A percentile compares a stretch with the other conserved stretches of the same genome.
Conservation (phyloP, 441 rosid species). For the Mallotus repandus region DNA sequence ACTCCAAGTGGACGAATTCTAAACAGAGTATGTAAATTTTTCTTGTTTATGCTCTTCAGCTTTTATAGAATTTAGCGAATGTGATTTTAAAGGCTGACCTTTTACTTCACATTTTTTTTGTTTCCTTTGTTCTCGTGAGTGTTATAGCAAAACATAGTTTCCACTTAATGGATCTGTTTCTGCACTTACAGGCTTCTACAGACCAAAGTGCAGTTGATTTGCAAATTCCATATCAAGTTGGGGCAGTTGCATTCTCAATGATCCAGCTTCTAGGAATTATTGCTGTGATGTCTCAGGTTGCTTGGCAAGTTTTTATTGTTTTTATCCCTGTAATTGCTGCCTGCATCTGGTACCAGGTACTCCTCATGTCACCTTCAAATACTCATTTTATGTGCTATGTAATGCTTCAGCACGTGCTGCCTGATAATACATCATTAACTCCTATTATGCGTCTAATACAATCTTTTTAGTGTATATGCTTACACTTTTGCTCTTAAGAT, state of each 20-base stretch:
- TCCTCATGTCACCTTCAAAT: too few species aligned
- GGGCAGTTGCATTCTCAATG: slow-evolving; percentile 43
- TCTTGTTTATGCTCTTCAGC: background rate
- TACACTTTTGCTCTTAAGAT: too few species aligned
- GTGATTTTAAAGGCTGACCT: background rate
- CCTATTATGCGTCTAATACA: too few species aligned
- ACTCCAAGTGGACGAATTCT: slow-evolving; percentile 90
- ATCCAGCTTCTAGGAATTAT: slow-evolving; percentile 73
- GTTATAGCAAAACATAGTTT: background rate
- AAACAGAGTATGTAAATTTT: slow-evolving; percentile 56
- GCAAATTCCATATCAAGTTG: slow-evolving; percentile 51
- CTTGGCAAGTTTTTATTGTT: slow-evolving; percentile 71
- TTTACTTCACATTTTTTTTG: background rate
- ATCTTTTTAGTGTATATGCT: too few species aligned
- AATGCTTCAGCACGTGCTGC: too few species aligned
- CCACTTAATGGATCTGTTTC: slow-evolving; percentile 11
- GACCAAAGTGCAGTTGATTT: slow-evolving; percentile 78
- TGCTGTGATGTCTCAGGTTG: slow-evolving; percentile 85
- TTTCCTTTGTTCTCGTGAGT: background rate
- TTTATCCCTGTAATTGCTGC: slow-evolving; percentile 70
- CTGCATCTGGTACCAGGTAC: slow-evolving; percentile 87
- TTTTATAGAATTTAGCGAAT: too few species aligned
- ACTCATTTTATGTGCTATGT: slow-evolving; percentile 16
- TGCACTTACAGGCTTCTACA: slow-evolving; percentile 60
- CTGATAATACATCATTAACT: too few species aligned